These are phyloP conservation scores for Eucalyptus sp. DNA, from an alignment of 345 rosid genomes.

Conservation along the genomic window DNA sequence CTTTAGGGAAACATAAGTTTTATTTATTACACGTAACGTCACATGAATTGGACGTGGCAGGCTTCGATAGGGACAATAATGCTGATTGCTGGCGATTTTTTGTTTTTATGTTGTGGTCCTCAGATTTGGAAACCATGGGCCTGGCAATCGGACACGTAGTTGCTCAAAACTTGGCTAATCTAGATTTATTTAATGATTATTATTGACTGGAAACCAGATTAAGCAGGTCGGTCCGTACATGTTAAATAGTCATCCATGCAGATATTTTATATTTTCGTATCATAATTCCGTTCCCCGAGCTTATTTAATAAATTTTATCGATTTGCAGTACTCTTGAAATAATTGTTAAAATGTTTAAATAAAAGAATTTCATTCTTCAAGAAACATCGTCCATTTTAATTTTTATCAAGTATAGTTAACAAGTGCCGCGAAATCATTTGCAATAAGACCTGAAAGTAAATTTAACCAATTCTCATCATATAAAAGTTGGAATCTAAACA, in stretches of 20 bases:
- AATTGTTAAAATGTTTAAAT: neutral
- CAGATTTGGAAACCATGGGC: neutral
- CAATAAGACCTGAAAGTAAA: neutral
- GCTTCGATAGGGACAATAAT: neutral
- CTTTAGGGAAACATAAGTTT: neutral
- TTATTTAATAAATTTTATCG: neutral
- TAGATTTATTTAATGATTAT: neutral
- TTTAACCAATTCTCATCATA: neutral
- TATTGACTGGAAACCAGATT: neutral
- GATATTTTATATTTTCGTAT: neutral
- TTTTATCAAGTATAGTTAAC: neutral
- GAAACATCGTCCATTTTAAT: neutral
- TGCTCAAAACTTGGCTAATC: neutral
- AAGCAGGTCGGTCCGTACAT: neutral
- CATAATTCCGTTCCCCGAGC: neutral
- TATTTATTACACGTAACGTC: neutral
- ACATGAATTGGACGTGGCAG: neutral
- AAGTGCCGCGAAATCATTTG: fast-evolving
- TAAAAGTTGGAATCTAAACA: neutral
- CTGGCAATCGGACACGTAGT: neutral
- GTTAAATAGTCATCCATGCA: neutral
- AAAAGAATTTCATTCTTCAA: neutral
- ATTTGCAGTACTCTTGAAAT: neutral
- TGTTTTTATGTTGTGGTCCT: neutral
- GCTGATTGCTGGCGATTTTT: neutral